These are phyloP conservation scores for Tulasnella sp. DNA, from an alignment of 768 basidiomycete species.

Conservation along the genomic window DNA sequence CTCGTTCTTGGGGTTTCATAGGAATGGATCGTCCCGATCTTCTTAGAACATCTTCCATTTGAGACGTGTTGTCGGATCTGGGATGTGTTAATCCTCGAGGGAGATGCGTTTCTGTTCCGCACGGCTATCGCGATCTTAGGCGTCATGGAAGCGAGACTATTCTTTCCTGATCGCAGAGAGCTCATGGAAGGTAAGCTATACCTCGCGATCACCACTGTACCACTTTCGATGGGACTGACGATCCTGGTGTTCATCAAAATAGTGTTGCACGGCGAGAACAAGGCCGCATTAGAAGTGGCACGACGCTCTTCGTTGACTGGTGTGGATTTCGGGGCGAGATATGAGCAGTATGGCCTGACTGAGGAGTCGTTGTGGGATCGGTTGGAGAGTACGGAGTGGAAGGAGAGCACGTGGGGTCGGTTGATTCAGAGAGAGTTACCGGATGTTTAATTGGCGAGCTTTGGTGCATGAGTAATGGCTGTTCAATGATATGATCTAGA, in stretches of 20 bases:
- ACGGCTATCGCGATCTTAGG: constrained; percentile 73
- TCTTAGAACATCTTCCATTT: constrained; percentile 79
- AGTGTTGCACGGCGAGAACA: constrained; percentile 58
- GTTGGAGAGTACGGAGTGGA: constrained; percentile 79
- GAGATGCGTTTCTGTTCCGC: constrained; percentile 82
- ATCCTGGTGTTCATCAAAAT: constrained; percentile 3
- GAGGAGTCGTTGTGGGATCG: constrained; percentile 81
- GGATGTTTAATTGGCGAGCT: constrained; percentile 5
- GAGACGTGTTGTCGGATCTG: constrained; percentile 83
- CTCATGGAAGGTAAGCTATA: constrained; percentile 53
- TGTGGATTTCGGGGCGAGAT: constrained; percentile 26
- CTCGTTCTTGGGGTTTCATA: not conserved
- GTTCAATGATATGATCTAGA: too few relatives aligned
- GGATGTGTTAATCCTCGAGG: constrained; percentile 81
- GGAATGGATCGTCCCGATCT: constrained; percentile 73
- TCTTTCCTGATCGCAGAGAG: constrained; percentile 76
- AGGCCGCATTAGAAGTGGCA: constrained; percentile 73
- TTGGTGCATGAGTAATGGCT: too few relatives aligned
- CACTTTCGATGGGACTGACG: too few relatives aligned
- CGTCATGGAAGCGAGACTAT: constrained; percentile 73
- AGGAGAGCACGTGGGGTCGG: constrained; percentile 69
- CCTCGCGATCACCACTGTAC: too few relatives aligned
- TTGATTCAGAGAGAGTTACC: constrained; percentile 8
- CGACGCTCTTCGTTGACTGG: constrained; percentile 36
- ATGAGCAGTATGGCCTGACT: constrained; percentile 76